Evolutionary conservation across 2,329 filamentous ascomycete species (phyloP).

Genomic region (Graphilbum sp.): DNA sequence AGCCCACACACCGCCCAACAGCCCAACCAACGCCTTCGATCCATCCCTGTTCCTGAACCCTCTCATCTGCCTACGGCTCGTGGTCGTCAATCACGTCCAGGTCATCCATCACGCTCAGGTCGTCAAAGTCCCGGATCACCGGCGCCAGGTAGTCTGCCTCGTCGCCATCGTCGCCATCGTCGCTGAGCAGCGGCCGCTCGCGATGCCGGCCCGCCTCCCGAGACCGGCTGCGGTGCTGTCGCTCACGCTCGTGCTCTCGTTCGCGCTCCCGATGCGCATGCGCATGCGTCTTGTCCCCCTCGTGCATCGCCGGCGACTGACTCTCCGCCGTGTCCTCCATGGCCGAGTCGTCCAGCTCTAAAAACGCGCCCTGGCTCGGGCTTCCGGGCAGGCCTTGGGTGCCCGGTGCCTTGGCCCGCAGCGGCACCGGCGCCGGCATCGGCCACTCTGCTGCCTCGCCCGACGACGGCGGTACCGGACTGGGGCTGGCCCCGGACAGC

Average conservation of each 20-base stretch:
- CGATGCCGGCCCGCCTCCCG: neutral
- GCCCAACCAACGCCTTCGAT: too few species aligned
- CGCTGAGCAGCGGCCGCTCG: slow-evolving; percentile 9
- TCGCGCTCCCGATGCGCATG: neutral
- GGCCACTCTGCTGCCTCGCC: slow-evolving; percentile 14
- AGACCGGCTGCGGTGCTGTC: neutral
- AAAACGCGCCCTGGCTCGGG: slow-evolving; percentile 8
- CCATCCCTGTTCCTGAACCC: too few species aligned
- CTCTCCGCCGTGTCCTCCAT: slow-evolving; percentile 7
- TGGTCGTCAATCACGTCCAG: slow-evolving; percentile 18
- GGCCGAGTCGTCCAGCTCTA: slow-evolving; percentile 14
- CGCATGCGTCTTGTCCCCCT: too few species aligned
- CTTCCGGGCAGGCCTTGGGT: neutral
- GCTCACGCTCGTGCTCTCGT: neutral
- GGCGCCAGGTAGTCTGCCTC: slow-evolving; percentile 12
- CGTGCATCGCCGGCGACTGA: too few species aligned
- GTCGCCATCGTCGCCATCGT: too few species aligned
- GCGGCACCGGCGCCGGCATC: neutral
- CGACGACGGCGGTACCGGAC: neutral
- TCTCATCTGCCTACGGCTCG: too few species aligned
- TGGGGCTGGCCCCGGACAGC: neutral
- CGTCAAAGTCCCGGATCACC: slow-evolving; percentile 21
- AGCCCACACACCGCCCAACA: too few species aligned
- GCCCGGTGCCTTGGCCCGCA: neutral
- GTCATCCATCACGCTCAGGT: slow-evolving; percentile 17